Evolutionary conservation across 2,329 filamentous ascomycete species (phyloP).

Genomic region (Aspergillus chevalieri): DNA sequence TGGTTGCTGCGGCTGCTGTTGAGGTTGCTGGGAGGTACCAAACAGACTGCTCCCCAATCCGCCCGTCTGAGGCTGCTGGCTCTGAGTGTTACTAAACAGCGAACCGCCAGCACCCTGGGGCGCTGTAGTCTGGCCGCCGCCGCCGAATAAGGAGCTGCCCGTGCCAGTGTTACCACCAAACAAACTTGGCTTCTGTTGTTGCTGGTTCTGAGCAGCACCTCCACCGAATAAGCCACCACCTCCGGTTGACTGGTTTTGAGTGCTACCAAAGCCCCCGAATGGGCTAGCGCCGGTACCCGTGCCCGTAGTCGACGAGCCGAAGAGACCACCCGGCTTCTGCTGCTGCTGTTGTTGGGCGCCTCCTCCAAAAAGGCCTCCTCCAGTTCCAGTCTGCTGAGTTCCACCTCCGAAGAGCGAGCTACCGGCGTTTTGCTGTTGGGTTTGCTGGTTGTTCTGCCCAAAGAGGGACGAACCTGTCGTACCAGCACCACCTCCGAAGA

Average conservation of each 20-base stretch:
- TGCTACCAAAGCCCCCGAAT: constrained; percentile 39
- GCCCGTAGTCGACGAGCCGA: constrained; percentile 33
- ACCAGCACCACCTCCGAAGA: constrained; percentile 32
- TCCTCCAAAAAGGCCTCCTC: constrained; percentile 29
- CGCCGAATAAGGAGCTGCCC: constrained; percentile 45
- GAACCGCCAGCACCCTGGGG: constrained; percentile 42
- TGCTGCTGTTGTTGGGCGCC: constrained; percentile 27
- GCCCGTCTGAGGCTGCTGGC: constrained; percentile 29
- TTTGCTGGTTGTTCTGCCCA: constrained; percentile 33
- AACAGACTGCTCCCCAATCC: constrained; percentile 38
- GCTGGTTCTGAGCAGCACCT: constrained; percentile 39
- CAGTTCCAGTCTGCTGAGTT: constrained; percentile 26
- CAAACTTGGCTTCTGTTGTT: constrained; percentile 51
- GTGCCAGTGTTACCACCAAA: constrained; percentile 44
- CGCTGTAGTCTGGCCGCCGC: constrained; percentile 16
- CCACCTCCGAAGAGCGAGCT: constrained; percentile 40
- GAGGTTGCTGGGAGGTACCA: constrained; percentile 50
- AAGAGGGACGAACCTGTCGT: constrained; percentile 30
- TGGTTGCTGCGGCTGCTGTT: constrained; percentile 41
- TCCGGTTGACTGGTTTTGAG: constrained; percentile 37
- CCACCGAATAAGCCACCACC: constrained; percentile 39
- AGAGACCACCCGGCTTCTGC: constrained; percentile 41
- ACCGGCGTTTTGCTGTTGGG: constrained; percentile 27
- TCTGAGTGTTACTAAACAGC: constrained; percentile 49
- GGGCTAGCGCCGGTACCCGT: constrained; percentile 18